Evolutionary conservation across 345 rosid species (phyloP), one percentile per base, ranked within the genome.

Genomic region (Clausena lansium): DNA sequence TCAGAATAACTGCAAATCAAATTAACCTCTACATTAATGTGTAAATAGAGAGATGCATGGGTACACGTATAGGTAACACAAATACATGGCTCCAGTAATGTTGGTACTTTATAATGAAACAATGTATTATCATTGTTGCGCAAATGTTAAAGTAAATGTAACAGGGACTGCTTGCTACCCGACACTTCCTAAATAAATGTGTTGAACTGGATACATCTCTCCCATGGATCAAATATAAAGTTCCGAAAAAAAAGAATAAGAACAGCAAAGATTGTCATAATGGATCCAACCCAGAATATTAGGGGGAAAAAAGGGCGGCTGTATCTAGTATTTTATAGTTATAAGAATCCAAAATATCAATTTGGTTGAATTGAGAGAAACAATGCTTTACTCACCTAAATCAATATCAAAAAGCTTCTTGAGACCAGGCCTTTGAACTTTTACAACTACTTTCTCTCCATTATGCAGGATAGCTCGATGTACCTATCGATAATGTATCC

Each of bases 391-490:
- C 97, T 86, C 82, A 95, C 99, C 64, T 77, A 95, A 76, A 85
- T 95, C 99, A 67, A 95, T 92, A 84, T 95, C 98, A 59, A 95
- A 95, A 67, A 95, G 98, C 86, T 87, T 93, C 90, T 85, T 93
- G 67, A 92, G 93, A 67, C 98, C 98, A 36, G 97, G 99, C 82
- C 99, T 92, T 83, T 93, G 99, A 47, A 95, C 97, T 86, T 93
- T 95, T 76, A 93, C 86, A 22, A 91, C 94, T 67, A 93, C 99
- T 83, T 89, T 91, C 85, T 93, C 98, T 33, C 99, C 97, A 45
- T 91, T 91, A 76, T 93, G 95, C 83, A 95, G 88, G 76, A 91
- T 84, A 81, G 97, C 98, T 52, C 97, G 92, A 73, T 95, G 99
- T 74, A 95, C 99, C 99, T 95, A 80, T 61, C 76, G 77, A 73